Percentiles rank a stretch among this genome's conserved stretches.
Evolutionary conservation across 805 yeast genomes (phyloP).

Genomic region (Kazachstania martiniae): DNA sequence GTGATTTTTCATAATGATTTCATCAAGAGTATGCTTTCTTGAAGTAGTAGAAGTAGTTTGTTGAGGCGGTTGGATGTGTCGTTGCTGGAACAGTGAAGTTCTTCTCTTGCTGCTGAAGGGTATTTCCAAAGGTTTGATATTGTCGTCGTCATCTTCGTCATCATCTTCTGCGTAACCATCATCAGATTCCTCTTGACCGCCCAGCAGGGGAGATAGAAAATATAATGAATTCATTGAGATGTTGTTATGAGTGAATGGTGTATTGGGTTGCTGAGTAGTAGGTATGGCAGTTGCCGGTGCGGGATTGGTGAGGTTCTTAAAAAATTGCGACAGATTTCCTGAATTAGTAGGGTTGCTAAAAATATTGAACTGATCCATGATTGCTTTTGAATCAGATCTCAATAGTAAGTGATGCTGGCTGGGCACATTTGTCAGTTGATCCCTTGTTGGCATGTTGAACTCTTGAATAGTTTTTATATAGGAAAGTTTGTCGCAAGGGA

Average conservation of each 20-base stretch:
- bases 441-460: not conserved
- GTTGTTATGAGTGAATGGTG: no score
- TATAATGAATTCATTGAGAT: not conserved
- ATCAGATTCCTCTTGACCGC: slow-evolving; percentile 18
- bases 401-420: slow-evolving; percentile 7
- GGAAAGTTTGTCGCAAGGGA: not conserved
- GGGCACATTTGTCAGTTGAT: no score
- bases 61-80: slow-evolving; percentile 9
- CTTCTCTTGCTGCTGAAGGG: slow-evolving; percentile 14
- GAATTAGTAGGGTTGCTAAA: slow-evolving; percentile 8
- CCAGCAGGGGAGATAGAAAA: slow-evolving; percentile 1
- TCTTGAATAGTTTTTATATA: slow-evolving; percentile 2
- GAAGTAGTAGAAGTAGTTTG: no score
- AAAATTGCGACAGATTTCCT: no score
- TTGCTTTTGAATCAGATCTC: slow-evolving; percentile 15
- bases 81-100: slow-evolving; percentile 14
- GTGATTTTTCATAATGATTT: no score
- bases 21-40: no score
- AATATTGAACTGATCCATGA: slow-evolving; percentile 23
- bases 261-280: no score
- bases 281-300: not conserved
- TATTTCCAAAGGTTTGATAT: slow-evolving; percentile 18
- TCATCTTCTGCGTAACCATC: slow-evolving; percentile 26
- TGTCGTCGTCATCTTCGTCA: slow-evolving; percentile 21
- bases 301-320: no score